Base-by-base conservation (phyloP, 2,329 filamentous ascomycete species). In the Stenocarpella maydis region DNA sequence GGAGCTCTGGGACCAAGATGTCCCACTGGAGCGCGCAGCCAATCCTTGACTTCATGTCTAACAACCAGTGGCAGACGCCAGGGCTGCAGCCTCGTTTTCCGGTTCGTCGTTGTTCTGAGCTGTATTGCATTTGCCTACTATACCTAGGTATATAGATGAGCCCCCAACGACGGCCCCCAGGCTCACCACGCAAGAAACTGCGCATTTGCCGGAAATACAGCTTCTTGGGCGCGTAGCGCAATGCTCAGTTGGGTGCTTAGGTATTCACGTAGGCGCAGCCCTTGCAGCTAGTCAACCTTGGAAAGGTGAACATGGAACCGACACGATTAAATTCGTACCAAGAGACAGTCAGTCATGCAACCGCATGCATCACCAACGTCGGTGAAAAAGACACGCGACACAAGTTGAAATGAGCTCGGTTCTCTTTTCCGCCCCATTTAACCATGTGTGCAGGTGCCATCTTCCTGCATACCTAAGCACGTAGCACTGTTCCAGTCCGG, bases 1-100 rank as follows among this genome's bases (percentile, higher is more conserved):
- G 9, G 45, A 65, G 41, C 34, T 39, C 53, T 2, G 43, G 43
- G 43, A 5, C 63, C 14, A 31, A 53, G 4, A 26, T 61, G 14
- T n/a, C 61, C 6, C 9, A 61, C 17, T 61, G 34, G 68, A 63
- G 53, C 7, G 15, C 63, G 8, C 53, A 66, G 26, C 53, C 68
- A 6, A 52, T 69, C 4, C 37, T 47, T 5, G 68, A 61, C 21
- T 39, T 66, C 45, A 39, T 53, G 26, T 54, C 47, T 31, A 66
- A 67, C 37, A 45, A 15, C 28, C 52, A 66, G 19, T 45, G 37
- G 47, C 61, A 41, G 37, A 28, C 39, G 5, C 21, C 60, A 4
- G 10, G n/a, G 19, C 14, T 24, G 41, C 58, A 31, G 34, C 2
- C 15, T 2, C 41, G 5, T 61, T 12, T 24, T 21, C 7, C 41